These are phyloP conservation scores for Apodospora peruviana DNA, from an alignment of 495 filamentous ascomycete genomes.

Conservation along the genomic window DNA sequence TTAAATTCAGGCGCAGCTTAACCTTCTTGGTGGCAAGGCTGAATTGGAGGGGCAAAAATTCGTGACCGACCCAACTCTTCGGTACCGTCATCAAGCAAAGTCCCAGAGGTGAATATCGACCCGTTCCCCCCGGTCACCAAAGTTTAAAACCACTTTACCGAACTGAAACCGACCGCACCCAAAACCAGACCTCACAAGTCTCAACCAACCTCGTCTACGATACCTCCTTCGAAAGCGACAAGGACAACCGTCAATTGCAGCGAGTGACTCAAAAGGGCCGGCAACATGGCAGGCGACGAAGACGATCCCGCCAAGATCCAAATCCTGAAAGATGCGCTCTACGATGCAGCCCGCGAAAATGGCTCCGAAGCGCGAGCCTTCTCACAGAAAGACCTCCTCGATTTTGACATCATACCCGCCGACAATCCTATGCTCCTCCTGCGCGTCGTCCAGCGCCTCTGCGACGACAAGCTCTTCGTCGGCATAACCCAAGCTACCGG, in stretches of 20 bases:
- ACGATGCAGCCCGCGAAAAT: conserved; percentile 26
- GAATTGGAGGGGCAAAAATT: conserved; percentile 19
- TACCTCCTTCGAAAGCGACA: too few species aligned
- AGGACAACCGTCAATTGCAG: too few species aligned
- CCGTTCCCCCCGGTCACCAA: background rate
- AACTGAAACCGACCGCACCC: background rate
- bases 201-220: too few species aligned
- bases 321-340: conserved; percentile 28
- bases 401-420: conserved; percentile 55
- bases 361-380: conserved; percentile 49
- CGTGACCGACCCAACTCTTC: conserved; percentile 9
- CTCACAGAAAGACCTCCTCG: conserved; percentile 60
- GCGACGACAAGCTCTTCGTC: conserved; percentile 63
- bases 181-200: too few species aligned
- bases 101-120: too few species aligned
- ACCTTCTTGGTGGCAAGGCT: too few species aligned
- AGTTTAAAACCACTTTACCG: too few species aligned
- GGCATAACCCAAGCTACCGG: conserved; percentile 48
- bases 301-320: conserved; percentile 18
- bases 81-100: too few species aligned
- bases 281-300: conserved; percentile 16
- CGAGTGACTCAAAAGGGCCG: too few species aligned
- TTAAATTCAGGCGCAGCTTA: too few species aligned
- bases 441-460: conserved; percentile 54
- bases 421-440: conserved; percentile 54